Conservation (phyloP, 306 rosid genomes). For the Malus orientalis region DNA sequence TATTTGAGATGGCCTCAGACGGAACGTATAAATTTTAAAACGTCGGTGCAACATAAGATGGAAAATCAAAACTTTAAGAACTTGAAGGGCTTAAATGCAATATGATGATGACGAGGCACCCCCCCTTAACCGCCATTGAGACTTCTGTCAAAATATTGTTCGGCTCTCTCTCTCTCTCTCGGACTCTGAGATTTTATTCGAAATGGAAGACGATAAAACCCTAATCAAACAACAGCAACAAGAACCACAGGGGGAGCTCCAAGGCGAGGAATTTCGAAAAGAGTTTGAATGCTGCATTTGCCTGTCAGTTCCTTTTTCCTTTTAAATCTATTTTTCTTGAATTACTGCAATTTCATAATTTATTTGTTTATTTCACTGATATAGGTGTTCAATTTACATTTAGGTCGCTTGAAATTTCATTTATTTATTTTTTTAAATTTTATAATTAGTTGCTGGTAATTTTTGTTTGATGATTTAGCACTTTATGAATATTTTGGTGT, state of each 20-base stretch:
- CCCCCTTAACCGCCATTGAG: neutral
- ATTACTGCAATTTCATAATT: neutral
- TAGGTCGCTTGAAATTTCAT: neutral
- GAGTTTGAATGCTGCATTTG: conserved; percentile 7
- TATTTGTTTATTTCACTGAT: neutral
- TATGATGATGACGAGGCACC: neutral
- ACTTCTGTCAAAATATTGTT: neutral
- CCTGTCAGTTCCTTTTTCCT: neutral
- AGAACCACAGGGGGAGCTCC: neutral
- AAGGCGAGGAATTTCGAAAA: neutral
- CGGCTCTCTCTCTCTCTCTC: neutral
- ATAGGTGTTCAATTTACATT: neutral
- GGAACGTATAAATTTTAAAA: too few species aligned
- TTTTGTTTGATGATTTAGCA: neutral
- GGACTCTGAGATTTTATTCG: neutral
- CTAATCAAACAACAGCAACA: neutral
- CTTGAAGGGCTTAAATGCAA: too few species aligned
- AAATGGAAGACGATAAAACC: neutral
- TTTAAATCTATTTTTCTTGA: neutral
- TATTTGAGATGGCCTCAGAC: too few species aligned
- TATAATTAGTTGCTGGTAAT: neutral
- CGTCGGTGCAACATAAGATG: too few species aligned
- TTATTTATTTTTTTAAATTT: neutral
- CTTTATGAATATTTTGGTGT: neutral
- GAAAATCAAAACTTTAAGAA: too few species aligned